Evolutionary conservation across 2,329 filamentous ascomycete species (phyloP), one percentile per base, ranked within the genome.

Genomic region (Colletotrichum brevisporum): DNA sequence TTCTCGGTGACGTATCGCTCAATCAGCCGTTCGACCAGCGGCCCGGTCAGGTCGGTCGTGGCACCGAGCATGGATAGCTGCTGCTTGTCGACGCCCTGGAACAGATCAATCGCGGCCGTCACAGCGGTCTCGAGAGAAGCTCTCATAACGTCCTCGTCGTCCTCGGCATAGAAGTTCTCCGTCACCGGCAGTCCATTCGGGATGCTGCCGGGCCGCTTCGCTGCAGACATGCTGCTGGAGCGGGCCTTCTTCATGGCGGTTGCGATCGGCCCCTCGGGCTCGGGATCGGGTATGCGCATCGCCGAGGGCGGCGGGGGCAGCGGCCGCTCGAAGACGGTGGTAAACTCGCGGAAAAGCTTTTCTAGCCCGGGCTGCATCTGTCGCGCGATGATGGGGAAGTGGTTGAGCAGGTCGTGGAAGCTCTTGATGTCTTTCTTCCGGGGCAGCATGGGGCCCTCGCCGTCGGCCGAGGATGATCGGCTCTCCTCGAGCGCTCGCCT

Each of bases 341-440:
- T 91, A 78, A 99, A 98, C 74, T 98, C 95, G 70, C 92, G 90
- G 76, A 98, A 97, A 27, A 98, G 83, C 75, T 91, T 91, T 76
- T 99, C 95, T 41, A 99, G 82, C 0, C 96, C 96, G 2, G 92
- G 89, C 74, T 98, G 94, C 94, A 99, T 97, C 80, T 99, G 96
- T 69, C 94, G 89, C 26, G 95, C 94, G 74, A 99, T 98, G 89
- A 97, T 93, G 1, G 96, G 96, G 73, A 98, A 99, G 74, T 94
- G 90, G 73, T 93, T 93, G 50, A 99, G 86, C 15, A 99, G 86
- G 72, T 98, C 96, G 70, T 92, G 91, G 77, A 99, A 99, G 41
- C 89, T 94, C 80, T 91, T 94, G 78, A 99, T 92, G 69, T 97
- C 94, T 80, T 97, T 98, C 82, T 97, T 98, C 71, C 88, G 87